These are phyloP conservation scores for Eutrema yunnanense DNA, from an alignment of 345 rosid genomes.

Conservation along the genomic window DNA sequence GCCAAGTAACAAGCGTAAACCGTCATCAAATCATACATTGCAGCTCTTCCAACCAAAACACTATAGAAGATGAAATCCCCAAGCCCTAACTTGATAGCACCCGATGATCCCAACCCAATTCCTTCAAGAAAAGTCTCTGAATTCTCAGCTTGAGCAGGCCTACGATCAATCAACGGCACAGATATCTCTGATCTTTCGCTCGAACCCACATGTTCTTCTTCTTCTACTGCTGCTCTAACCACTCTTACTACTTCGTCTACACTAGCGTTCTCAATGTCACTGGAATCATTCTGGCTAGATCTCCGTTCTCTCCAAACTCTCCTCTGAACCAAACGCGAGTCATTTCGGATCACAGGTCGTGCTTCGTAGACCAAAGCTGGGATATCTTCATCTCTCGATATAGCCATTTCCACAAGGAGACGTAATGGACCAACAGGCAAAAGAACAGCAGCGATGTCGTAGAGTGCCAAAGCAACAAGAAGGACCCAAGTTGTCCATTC, in stretches of 20 bases:
- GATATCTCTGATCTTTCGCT: conserved; percentile 47
- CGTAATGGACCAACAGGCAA: conserved; percentile 89
- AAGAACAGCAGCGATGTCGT: conserved; percentile 91
- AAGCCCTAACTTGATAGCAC: conserved; percentile 87
- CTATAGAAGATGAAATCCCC: conserved; percentile 97
- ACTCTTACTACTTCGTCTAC: conserved; percentile 13
- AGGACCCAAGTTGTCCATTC: conserved; percentile 96
- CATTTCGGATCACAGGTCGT: conserved; percentile 54
- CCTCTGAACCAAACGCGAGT: conserved; percentile 42
- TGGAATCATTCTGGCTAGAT: conserved; percentile 13
- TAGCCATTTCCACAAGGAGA: conserved; percentile 89
- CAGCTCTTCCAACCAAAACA: conserved; percentile 90
- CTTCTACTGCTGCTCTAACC: conserved; percentile 34
- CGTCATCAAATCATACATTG: conserved; percentile 92
- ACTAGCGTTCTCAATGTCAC: conserved; percentile 9
- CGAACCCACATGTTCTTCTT: conserved; percentile 27
- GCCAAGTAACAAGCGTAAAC: conserved; percentile 93
- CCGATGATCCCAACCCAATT: conserved; percentile 81
- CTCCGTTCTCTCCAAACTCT: conserved; percentile 74
- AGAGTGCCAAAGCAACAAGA: conserved; percentile 75
- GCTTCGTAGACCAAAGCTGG: conserved; percentile 94
- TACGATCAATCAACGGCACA: conserved; percentile 53
- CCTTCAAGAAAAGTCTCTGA: conserved; percentile 68
- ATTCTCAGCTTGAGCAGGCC: conserved; percentile 30
- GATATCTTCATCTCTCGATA: conserved; percentile 93